Evolutionary conservation across 2,329 filamentous ascomycete genomes (phyloP).

Genomic region (Beauveria brongniartii): DNA sequence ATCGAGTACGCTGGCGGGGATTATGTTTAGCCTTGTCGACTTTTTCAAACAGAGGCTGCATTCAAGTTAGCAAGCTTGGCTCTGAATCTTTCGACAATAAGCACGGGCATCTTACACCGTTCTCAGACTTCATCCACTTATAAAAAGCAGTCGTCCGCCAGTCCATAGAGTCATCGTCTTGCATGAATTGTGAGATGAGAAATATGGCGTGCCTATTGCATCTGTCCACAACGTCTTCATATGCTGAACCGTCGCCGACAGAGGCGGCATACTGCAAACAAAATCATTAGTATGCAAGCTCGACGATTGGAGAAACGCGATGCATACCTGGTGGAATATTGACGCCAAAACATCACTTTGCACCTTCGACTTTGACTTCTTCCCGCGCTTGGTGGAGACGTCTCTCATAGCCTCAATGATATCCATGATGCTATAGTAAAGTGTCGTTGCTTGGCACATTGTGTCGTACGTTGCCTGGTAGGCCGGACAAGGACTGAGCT

Average conservation of each 20-base stretch:
- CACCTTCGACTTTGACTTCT: conserved; percentile 21
- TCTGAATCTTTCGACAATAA: background rate
- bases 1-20: conserved; percentile 13
- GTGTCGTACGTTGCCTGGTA: conserved; percentile 50
- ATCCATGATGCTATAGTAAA: conserved; percentile 56
- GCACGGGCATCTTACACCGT: conserved; percentile 26
- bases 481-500: conserved; percentile 48
- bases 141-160: conserved; percentile 41
- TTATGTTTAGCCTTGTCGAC: conserved; percentile 17
- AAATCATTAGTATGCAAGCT: background rate
- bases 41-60: conserved; percentile 21
- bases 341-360: conserved; percentile 21
- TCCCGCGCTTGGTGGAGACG: conserved; percentile 19
- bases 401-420: conserved; percentile 36
- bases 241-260: conserved; percentile 43
- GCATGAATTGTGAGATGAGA: conserved; percentile 43
- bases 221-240: conserved; percentile 39
- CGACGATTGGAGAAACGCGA: background rate
- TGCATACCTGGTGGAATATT: conserved; percentile 26
- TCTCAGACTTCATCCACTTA: conserved; percentile 36
- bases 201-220: conserved; percentile 43
- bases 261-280: conserved; percentile 38
- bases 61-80: conserved; percentile 7
- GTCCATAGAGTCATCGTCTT: conserved; percentile 27
- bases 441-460: conserved; percentile 54